A percentile compares a stretch with the other conserved stretches of the same genome.
These are phyloP conservation scores for Backusella luteola DNA, from an alignment of 192 early-diverging fungal genomes.

Conservation along the genomic window DNA sequence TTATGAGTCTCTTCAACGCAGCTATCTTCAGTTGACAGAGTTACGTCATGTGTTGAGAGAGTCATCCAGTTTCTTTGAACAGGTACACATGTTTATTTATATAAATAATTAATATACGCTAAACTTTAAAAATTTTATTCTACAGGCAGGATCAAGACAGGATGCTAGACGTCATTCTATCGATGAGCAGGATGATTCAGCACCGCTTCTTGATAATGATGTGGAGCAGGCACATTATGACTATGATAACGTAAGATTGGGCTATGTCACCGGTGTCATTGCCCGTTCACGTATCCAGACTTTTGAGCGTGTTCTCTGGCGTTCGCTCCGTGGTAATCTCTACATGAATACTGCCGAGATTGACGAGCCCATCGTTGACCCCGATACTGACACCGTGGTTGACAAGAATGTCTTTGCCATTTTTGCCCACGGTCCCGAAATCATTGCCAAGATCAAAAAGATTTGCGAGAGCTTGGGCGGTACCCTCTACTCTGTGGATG, in stretches of 20 bases:
- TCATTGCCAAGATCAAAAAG: constrained; percentile 88
- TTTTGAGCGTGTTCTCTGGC: constrained; percentile 96
- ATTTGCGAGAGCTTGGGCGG: constrained; percentile 95
- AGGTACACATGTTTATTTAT: constrained; percentile 42
- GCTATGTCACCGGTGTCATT: constrained; percentile 96
- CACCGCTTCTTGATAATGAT: constrained; percentile 65
- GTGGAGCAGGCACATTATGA: constrained; percentile 38
- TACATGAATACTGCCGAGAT: constrained; percentile 96
- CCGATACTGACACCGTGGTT: constrained; percentile 80
- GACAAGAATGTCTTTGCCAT: constrained; percentile 98
- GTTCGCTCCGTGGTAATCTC: constrained; percentile 95
- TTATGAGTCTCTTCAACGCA: constrained; percentile 85
- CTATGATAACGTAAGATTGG: constrained; percentile 51
- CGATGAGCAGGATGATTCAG: constrained; percentile 49
- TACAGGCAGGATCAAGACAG: background rate
- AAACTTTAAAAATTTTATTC: background rate
- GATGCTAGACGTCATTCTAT: constrained; percentile 42
- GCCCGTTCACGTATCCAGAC: constrained; percentile 76
- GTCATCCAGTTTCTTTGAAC: constrained; percentile 78
- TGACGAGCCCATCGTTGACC: constrained; percentile 91
- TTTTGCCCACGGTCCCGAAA: constrained; percentile 94
- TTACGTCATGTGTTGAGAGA: constrained; percentile 87
- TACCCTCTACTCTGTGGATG: constrained; percentile 89
- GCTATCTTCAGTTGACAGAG: constrained; percentile 88
- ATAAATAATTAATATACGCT: background rate